Conservation (phyloP, 805 yeast species). For the Pichia cephalocereana region DNA sequence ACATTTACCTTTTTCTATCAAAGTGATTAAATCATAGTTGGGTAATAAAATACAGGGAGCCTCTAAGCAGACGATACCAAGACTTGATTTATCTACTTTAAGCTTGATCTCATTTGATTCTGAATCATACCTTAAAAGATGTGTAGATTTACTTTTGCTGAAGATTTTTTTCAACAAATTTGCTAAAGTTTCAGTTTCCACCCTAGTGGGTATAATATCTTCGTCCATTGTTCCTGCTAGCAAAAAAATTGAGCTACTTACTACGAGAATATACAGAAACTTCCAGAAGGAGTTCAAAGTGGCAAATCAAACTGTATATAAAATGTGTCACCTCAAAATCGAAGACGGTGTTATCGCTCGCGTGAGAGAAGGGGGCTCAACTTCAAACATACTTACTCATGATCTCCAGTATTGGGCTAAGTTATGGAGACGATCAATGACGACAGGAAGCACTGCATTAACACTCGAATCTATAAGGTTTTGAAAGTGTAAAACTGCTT, state of each 20-base stretch:
- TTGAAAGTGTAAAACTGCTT: constrained; percentile 91
- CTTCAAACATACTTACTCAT: constrained; percentile 19
- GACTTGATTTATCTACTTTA: constrained; percentile 2
- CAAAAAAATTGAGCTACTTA: not conserved
- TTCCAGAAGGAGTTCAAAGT: too few relatives aligned
- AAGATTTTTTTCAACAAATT: constrained; percentile 4
- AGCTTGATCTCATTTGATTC: constrained; percentile 2
- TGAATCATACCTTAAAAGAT: constrained; percentile 5
- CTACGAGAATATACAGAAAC: not conserved
- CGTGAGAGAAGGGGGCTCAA: not conserved
- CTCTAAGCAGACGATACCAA: constrained; percentile 20
- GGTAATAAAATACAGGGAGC: constrained; percentile 24
- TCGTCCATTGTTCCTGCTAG: not conserved
- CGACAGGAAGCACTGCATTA: constrained; percentile 86
- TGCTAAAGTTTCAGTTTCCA: not conserved
- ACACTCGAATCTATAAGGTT: constrained; percentile 90
- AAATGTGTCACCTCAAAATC: not conserved
- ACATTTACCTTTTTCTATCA: constrained; percentile 24
- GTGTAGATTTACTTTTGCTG: constrained; percentile 5
- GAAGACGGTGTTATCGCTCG: not conserved
- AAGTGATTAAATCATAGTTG: constrained; percentile 16
- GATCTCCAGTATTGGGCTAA: constrained; percentile 98
- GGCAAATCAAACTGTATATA: not conserved
- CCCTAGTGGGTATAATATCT: not conserved
- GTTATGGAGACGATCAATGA: constrained; percentile 89